Conservation (phyloP, 148 eudicot genomes). For the Rhododendron vialii region DNA sequence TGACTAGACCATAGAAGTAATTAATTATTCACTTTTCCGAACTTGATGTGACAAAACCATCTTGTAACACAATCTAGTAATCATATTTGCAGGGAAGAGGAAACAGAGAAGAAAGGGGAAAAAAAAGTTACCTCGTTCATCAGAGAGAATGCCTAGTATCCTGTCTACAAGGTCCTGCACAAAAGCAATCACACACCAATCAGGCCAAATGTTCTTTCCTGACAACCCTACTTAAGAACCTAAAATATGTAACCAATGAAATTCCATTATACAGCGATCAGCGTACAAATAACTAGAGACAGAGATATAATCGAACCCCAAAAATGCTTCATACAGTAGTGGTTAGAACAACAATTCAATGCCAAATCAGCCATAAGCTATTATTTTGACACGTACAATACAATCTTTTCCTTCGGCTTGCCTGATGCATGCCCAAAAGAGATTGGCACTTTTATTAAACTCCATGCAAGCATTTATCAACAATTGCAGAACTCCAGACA, state of each 20-base stretch:
- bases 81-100: not conserved
- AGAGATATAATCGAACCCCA: not conserved
- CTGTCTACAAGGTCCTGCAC: slow-evolving; percentile 88
- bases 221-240: not conserved
- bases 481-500: not conserved
- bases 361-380: slow-evolving; percentile 1
- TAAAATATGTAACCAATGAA: not conserved
- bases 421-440: not conserved
- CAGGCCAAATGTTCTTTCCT: not conserved
- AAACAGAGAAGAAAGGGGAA: not conserved
- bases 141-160: slow-evolving; percentile 71
- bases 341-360: not conserved
- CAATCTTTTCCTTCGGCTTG: not conserved
- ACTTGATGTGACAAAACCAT: not conserved
- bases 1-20: not conserved
- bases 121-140: slow-evolving; percentile 67
- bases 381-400: not conserved
- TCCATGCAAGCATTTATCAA: not conserved
- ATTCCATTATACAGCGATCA: not conserved
- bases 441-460: not conserved
- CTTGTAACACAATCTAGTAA: not conserved
- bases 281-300: not conserved
- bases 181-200: slow-evolving; percentile 4
- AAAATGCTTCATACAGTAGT: not conserved
- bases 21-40: not conserved